Base-by-base conservation (phyloP, 345 rosid genomes). In the Hypericum perforatum region DNA sequence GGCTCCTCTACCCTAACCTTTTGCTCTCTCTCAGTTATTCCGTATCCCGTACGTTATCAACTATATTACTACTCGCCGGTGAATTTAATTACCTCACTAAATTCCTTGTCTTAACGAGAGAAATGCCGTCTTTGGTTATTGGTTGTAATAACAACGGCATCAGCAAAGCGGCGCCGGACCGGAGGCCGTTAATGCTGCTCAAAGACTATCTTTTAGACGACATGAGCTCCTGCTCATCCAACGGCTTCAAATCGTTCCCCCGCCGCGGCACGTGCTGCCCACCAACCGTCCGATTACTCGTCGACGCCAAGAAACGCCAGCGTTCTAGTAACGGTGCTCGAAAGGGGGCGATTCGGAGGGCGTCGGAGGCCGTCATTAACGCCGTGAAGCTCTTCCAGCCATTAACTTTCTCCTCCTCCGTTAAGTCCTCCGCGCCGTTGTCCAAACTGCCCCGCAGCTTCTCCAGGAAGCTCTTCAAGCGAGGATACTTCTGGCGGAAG, bases 161-260 rank as follows among this genome's bases (percentile, higher is more conserved):
- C 32, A 22, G 32, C 32, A 22, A 22, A 22, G 4, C 32, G 32
- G 32, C 32, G 32, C 4, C 32, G 32, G 32, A 22, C 32, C 32
- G 49, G 42, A 80, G 59, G 60, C 78, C 81, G 14, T 58, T 81
- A 64, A 64, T 76, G 89, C 77, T 91, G 89, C 77, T 91, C 37
- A 85, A 80, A 75, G 98, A 91, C 61, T 82, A 74, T 45, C 82
- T 91, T 43, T 61, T 57, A 8, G 92, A 87, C 47, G 95, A 91
- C 73, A 70, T 79, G 42, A 76, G 92, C 46, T 85, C 98, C 5
- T 85, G 96, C 64, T 87, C 98, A 58, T 91, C 98, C 63, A 78
- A 69, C 62, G 92, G 92, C 49, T 91, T 91, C 77, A 81, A 82
- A 58, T 82, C 98, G 7, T 82, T 81, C 51, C 88, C 98, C 40